A percentile compares a stretch with the other conserved stretches of the same genome.
Evolutionary conservation across 257 asterid species (phyloP).

Genomic region (Solanum virginianum): DNA sequence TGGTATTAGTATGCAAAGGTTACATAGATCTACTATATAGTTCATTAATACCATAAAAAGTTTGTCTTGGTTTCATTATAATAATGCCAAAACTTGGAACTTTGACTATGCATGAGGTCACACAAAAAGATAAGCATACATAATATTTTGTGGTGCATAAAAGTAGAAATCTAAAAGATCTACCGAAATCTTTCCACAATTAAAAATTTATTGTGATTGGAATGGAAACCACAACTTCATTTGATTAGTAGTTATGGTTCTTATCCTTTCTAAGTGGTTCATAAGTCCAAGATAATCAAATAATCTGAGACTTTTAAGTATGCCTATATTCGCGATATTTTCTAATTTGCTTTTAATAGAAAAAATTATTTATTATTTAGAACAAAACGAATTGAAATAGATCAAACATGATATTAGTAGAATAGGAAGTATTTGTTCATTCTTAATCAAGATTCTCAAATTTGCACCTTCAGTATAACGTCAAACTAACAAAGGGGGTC

Average conservation of each 20-base stretch:
- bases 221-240: neutral
- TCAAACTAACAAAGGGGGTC: neutral
- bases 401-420: neutral
- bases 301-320: neutral
- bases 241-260: no score
- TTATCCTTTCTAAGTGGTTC: no score
- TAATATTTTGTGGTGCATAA: neutral
- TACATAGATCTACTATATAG: neutral
- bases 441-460: fast-evolving
- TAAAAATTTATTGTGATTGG: neutral
- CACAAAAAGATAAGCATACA: neutral
- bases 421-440: neutral
- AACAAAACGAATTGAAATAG: neutral
- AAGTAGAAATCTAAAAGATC: neutral
- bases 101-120: neutral
- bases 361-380: neutral
- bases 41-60: neutral
- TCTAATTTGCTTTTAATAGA: neutral
- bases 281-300: neutral
- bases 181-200: neutral
- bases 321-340: neutral
- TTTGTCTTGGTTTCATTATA: constrained; percentile 2
- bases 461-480: neutral
- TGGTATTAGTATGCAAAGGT: neutral
- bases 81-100: neutral